These are phyloP conservation scores for Gynochthodes officinalis DNA, from an alignment of 257 asterid genomes.

Conservation along the genomic window DNA sequence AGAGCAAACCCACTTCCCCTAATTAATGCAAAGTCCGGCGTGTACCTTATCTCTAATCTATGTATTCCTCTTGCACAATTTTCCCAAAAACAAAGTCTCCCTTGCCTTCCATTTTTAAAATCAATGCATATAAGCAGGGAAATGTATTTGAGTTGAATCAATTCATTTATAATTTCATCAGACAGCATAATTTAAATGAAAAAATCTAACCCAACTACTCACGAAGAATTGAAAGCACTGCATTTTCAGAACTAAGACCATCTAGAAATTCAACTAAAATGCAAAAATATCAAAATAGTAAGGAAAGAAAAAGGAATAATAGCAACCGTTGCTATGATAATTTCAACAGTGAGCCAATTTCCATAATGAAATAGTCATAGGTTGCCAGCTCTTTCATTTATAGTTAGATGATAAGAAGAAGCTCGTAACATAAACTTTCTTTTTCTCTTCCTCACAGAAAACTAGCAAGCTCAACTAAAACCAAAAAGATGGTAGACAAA, in stretches of 20 bases:
- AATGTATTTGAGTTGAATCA: too few relatives aligned
- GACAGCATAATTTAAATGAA: not conserved
- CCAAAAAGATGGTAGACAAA: not conserved
- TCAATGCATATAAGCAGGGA: not conserved
- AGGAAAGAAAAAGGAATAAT: too few relatives aligned
- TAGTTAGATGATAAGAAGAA: not conserved
- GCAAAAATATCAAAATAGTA: not conserved
- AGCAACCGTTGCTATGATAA: not conserved
- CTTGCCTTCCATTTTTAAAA: not conserved
- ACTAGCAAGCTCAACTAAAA: not conserved
- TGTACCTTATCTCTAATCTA: too few relatives aligned
- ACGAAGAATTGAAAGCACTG: not conserved
- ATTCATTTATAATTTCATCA: not conserved
- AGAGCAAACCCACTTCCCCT: not conserved
- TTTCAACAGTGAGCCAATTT: not conserved
- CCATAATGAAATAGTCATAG: not conserved
- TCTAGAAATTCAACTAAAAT: not conserved
- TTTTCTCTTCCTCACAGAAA: not conserved
- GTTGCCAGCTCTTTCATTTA: not conserved
- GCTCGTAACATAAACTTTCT: not conserved
- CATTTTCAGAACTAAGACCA: not conserved
- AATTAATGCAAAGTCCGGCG: not conserved
- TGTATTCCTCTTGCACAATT: not conserved
- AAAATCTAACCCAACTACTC: not conserved
- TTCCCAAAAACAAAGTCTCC: not conserved